Conservation (phyloP, 441 rosid genomes). For the Biscutella laevigata region DNA sequence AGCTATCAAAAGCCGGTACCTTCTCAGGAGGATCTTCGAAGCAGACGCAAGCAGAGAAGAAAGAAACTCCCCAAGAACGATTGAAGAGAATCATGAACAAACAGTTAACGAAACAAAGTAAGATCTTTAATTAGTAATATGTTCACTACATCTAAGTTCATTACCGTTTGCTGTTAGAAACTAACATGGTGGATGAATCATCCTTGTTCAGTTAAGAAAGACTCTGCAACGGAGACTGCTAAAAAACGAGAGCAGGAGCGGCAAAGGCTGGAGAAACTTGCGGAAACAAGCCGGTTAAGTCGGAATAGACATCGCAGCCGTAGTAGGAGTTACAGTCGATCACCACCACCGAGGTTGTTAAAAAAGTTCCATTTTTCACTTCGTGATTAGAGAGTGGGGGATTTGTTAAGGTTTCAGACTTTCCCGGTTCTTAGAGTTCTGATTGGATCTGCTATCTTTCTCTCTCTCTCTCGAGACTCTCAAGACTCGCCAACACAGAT, state of each 20-base stretch:
- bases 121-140: constrained; percentile 15
- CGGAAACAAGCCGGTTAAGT: constrained; percentile 73
- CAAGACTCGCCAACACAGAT: background rate
- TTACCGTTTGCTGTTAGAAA: background rate
- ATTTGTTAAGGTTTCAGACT: constrained; percentile 7
- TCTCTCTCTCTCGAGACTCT: too few species aligned
- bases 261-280: constrained; percentile 76
- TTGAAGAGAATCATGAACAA: constrained; percentile 91
- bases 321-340: constrained; percentile 74
- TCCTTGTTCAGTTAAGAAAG: constrained; percentile 73
- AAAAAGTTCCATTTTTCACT: constrained; percentile 24
- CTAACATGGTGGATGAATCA: constrained; percentile 9
- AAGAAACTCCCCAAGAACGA: constrained; percentile 96
- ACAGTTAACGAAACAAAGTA: constrained; percentile 90
- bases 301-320: constrained; percentile 60
- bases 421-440: constrained; percentile 8
- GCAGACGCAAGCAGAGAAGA: constrained; percentile 59
- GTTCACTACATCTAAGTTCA: background rate
- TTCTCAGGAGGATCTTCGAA: constrained; percentile 44
- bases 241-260: constrained; percentile 89
- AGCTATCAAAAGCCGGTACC: constrained; percentile 58
- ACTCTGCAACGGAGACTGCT: constrained; percentile 82
- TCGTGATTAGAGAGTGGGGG: constrained; percentile 15
- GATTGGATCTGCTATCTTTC: constrained; percentile 9
- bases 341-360: constrained; percentile 74